Percentiles rank a stretch among this genome's conserved stretches.
Evolutionary conservation across 257 asterid species (phyloP).

Genomic region (Solanum lycopersicoides): DNA sequence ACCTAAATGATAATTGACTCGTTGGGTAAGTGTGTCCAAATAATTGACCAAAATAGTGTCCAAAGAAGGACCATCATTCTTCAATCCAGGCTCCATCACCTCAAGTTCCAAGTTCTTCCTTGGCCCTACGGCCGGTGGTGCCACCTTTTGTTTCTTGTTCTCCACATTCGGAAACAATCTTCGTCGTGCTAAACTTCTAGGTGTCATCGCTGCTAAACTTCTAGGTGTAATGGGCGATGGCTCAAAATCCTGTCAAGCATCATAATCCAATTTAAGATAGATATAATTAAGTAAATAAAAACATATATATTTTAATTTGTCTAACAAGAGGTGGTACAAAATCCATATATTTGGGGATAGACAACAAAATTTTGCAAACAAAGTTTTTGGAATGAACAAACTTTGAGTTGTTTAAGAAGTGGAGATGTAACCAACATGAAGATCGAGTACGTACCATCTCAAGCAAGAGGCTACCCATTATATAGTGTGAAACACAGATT

Average conservation of each 20-base stretch:
- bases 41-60: background rate
- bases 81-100: background rate
- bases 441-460: background rate
- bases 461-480: background rate
- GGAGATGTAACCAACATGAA: background rate
- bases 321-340: background rate
- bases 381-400: background rate
- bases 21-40: background rate
- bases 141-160: background rate
- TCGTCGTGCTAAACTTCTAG: background rate
- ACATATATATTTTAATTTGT: no score
- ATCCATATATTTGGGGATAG: no score
- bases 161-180: background rate
- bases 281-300: background rate
- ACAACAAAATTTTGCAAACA: no score
- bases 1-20: background rate
- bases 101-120: background rate
- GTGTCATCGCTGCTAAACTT: background rate
- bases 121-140: background rate
- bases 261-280: background rate
- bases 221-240: background rate
- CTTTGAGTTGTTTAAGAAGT: background rate
- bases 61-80: background rate
- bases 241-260: background rate
- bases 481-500: background rate